A percentile compares a stretch with the other conserved stretches of the same genome.
Conservation (phyloP, 306 rosid species). For the peach (Prunus persica) region DNA sequence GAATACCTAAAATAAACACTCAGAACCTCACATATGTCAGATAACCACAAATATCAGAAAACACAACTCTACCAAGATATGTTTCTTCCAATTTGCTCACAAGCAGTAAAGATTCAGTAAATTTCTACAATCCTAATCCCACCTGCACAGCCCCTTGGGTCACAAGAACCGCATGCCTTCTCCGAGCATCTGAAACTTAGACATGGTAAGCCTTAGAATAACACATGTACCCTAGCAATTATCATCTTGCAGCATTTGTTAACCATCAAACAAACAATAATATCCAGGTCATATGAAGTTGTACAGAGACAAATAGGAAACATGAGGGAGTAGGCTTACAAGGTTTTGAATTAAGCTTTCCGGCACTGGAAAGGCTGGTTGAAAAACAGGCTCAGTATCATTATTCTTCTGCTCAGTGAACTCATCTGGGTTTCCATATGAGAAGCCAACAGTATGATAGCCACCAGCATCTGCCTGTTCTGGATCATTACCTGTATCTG, state of each 20-base stretch:
- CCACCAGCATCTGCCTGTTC: constrained; percentile 32
- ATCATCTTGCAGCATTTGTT: constrained; percentile 66
- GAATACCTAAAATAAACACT: constrained; percentile 24
- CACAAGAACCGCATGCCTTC: constrained; percentile 74
- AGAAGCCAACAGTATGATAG: constrained; percentile 57
- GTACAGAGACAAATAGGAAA: neutral
- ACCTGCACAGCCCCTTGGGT: constrained; percentile 86
- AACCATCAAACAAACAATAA: constrained; percentile 39
- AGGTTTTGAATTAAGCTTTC: constrained; percentile 62
- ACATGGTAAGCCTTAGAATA: constrained; percentile 94
- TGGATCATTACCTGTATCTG: constrained; percentile 41
- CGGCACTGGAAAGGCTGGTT: constrained; percentile 69
- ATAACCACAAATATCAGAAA: constrained; percentile 64
- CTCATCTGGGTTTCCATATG: constrained; percentile 51
- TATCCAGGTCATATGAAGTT: neutral
- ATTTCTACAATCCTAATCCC: constrained; percentile 84
- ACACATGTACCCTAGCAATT: constrained; percentile 79
- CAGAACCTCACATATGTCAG: constrained; percentile 34
- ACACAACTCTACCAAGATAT: constrained; percentile 54
- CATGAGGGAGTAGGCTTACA: constrained; percentile 43
- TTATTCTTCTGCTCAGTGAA: constrained; percentile 34
- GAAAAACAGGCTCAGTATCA: constrained; percentile 41
- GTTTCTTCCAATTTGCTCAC: constrained; percentile 54
- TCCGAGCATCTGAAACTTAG: constrained; percentile 99
- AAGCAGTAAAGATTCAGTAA: constrained; percentile 51